Evolutionary conservation across 2,329 filamentous ascomycete species (phyloP), one percentile per base, ranked within the genome.

Genomic region (Didymella exigua): DNA sequence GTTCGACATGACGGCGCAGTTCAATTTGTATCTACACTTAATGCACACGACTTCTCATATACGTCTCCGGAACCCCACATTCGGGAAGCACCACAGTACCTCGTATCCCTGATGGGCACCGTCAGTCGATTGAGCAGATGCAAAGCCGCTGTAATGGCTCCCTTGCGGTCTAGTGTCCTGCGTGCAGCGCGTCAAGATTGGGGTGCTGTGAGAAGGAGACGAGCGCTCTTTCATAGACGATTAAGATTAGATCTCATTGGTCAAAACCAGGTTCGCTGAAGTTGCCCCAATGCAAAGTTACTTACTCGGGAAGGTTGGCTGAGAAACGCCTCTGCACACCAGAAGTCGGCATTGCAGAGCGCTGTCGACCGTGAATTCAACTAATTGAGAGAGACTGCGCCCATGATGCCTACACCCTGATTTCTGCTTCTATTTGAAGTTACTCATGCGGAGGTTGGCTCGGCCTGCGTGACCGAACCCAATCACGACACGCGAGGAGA

Each of bases 1-100:
- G 3, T 47, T 37, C n/a, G 60, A 43, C 63, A 66, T 67, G 19
- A 13, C 42, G 29, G n/a, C 24, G 33, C 33, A 27, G 13, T n/a
- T 41, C 9, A 8, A 10, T 24, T 5, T 9, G 3, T 24, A 31
- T 21, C 16, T 8, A 6, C 16, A 11, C 21, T 41, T 2, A 11
- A 16, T 29, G 33, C 36, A 26, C 5, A 13, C 31, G n/a, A 1
- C 4, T 23, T 29, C 5, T 34, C 31, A 33, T 51, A 29, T 48
- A 40, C 14, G 26, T 14, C 5, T 5, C 23, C 47, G 54, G 48
- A n/a, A 56, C 54, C 54, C 54, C 52, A 46, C 52, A 41, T 18
- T 6, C 6, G 21, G 34, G 5, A 27, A 18, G 24, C 45, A 45
- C 45, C 27, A 36, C 16, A 36, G 6, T 1, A 27, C 13, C 19